Conservation (phyloP, 2,329 filamentous ascomycete species). For the Scedosporium apiospermum region DNA sequence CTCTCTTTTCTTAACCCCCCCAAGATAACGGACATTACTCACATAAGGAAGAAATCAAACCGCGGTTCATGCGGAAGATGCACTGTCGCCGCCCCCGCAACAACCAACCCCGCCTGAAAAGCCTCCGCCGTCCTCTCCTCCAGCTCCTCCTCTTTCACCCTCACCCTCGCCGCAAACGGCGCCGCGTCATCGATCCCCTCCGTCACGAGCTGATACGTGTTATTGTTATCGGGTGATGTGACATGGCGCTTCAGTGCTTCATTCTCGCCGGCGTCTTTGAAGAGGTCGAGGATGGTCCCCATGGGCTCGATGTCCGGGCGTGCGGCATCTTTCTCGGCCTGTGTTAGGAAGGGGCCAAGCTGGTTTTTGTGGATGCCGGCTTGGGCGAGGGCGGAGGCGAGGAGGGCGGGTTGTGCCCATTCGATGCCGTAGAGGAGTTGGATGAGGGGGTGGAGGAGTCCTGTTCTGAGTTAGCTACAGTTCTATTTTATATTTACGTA, state of each 20-base stretch:
- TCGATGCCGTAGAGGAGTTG: conserved; percentile 81
- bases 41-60: conserved; percentile 71
- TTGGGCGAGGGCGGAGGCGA: conserved; percentile 74
- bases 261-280: conserved; percentile 46
- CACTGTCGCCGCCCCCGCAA: conserved; percentile 47
- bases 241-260: conserved; percentile 45
- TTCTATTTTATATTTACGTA: no score
- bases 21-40: conserved; percentile 13
- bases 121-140: conserved; percentile 49
- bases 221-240: conserved; percentile 38
- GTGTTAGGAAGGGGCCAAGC: conserved; percentile 43
- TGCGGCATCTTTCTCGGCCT: conserved; percentile 35
- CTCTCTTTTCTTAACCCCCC: no score
- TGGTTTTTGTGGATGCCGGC: conserved; percentile 57
- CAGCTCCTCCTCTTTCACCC: conserved; percentile 45
- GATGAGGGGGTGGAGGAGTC: conserved; percentile 71
- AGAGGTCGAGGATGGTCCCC: conserved; percentile 37
- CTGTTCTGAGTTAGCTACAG: conserved; percentile 23
- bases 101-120: conserved; percentile 51
- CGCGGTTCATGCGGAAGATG: conserved; percentile 55
- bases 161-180: conserved; percentile 48
- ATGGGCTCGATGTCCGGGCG: conserved; percentile 8
- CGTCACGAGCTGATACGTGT: not conserved
- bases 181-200: conserved; percentile 50
- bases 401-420: conserved; percentile 69